Percentiles rank a stretch among this genome's conserved stretches.
These are phyloP conservation scores for Trichoderma sp. DNA, from an alignment of 2,329 filamentous ascomycete genomes.

Conservation along the genomic window DNA sequence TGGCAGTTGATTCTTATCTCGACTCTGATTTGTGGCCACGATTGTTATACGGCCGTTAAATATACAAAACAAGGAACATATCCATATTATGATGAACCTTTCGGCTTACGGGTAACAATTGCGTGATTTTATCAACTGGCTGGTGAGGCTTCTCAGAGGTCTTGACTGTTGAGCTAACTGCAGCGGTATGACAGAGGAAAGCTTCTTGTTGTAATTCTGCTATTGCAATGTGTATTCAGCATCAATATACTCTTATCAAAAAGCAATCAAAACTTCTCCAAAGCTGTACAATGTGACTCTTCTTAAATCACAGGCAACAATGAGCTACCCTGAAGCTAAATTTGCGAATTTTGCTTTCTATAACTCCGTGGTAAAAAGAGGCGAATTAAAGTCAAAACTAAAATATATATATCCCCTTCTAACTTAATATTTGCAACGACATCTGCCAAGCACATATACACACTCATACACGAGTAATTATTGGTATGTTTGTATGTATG, in stretches of 20 bases:
- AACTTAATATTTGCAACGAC: no score
- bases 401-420: no score
- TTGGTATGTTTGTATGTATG: no score
- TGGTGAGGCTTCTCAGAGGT: no score
- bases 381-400: no score
- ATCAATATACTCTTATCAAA: background rate
- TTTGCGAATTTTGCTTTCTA: no score
- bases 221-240: background rate
- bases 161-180: background rate
- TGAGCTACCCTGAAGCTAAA: no score
- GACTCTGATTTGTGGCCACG: background rate
- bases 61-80: slow-evolving; percentile 10
- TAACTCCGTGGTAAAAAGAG: no score
- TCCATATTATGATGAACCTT: background rate
- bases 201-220: background rate
- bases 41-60: background rate
- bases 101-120: background rate
- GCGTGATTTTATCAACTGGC: background rate
- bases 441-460: no score
- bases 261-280: background rate
- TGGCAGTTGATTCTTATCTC: slow-evolving; percentile 7
- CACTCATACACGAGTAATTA: no score
- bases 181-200: background rate
- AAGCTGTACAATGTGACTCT: background rate
- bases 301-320: no score